Percentiles rank a stretch among this genome's conserved stretches.
phyloP scores from a whole-genome alignment of 2,329 filamentous ascomycete species.

The Aspergillus neoniger region DNA sequence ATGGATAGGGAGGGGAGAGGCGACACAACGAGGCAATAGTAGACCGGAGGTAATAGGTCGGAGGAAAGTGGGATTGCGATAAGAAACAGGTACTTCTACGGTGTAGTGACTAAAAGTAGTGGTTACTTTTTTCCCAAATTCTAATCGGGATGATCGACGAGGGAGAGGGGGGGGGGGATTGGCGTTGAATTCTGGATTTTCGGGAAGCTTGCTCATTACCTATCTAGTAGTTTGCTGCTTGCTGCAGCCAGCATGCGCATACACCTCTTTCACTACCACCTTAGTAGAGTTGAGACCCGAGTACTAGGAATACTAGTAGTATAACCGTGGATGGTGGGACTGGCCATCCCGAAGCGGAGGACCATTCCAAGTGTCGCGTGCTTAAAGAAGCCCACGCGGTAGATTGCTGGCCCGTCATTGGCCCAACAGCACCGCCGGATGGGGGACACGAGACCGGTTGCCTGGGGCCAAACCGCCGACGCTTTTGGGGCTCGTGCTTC shows the following conservation, averaged over 20 bases:
- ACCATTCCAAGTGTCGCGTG: constrained; percentile 37
- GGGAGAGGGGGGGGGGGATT: constrained; percentile 1
- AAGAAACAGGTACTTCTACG: neutral
- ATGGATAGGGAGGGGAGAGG: neutral
- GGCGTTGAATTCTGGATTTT: constrained; percentile 13
- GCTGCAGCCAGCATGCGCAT: neutral
- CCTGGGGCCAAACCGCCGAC: constrained; percentile 27
- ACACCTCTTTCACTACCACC: neutral
- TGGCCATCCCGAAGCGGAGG: neutral
- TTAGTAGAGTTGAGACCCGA: too few species aligned
- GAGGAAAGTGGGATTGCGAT: neutral
- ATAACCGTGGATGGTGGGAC: neutral
- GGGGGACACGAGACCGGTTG: constrained; percentile 29
- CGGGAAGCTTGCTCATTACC: constrained; percentile 9
- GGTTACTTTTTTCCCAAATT: neutral
- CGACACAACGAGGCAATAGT: neutral
- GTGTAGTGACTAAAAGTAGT: neutral
- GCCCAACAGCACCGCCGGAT: constrained; percentile 19
- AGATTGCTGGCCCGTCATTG: constrained; percentile 28
- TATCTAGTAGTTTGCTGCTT: neutral
- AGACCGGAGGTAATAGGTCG: neutral
- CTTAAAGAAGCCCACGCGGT: constrained; percentile 36
- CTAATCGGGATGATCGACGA: constrained; percentile 16
- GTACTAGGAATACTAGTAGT: neutral
- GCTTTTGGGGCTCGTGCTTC: constrained; percentile 23